A percentile compares a stretch with the other conserved stretches of the same genome.
These are phyloP conservation scores for Cercospora berteroae DNA, from an alignment of 2,329 filamentous ascomycete genomes.

Conservation along the genomic window DNA sequence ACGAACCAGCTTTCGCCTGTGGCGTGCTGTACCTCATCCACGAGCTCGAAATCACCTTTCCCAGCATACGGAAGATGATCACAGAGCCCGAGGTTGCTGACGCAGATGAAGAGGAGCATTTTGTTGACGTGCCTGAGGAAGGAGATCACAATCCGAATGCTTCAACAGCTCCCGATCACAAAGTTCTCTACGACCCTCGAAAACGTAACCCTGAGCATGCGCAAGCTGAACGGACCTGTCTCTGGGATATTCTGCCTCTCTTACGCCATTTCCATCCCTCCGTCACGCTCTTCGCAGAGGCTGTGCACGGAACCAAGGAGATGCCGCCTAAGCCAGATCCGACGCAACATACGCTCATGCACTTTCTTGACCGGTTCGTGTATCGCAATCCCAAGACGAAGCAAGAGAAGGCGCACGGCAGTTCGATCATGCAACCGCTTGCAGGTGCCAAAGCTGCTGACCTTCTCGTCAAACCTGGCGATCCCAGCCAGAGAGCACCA, in stretches of 20 bases:
- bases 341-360: constrained; percentile 83
- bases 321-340: constrained; percentile 87
- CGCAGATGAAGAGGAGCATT: constrained; percentile 68
- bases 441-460: constrained; percentile 60
- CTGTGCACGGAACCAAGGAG: constrained; percentile 65
- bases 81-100: constrained; percentile 77
- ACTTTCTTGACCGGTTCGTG: constrained; percentile 98
- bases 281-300: constrained; percentile 76
- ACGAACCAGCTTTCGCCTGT: constrained; percentile 89
- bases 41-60: constrained; percentile 76
- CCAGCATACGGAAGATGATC: constrained; percentile 73
- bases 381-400: constrained; percentile 85
- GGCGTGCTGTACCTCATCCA: constrained; percentile 87
- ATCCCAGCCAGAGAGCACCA: constrained; percentile 46
- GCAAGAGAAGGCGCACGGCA: constrained; percentile 62
- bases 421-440: constrained; percentile 96
- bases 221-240: constrained; percentile 86
- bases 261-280: constrained; percentile 88
- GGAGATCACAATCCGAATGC: constrained; percentile 41
- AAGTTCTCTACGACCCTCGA: constrained; percentile 70
- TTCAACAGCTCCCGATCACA: constrained; percentile 19
- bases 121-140: constrained; percentile 63
- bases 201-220: constrained; percentile 91
- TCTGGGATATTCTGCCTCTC: constrained; percentile 88
- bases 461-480: constrained; percentile 60